Base-by-base conservation (phyloP, 2,329 filamentous ascomycete genomes). In the Nigrospora sphaerica region DNA sequence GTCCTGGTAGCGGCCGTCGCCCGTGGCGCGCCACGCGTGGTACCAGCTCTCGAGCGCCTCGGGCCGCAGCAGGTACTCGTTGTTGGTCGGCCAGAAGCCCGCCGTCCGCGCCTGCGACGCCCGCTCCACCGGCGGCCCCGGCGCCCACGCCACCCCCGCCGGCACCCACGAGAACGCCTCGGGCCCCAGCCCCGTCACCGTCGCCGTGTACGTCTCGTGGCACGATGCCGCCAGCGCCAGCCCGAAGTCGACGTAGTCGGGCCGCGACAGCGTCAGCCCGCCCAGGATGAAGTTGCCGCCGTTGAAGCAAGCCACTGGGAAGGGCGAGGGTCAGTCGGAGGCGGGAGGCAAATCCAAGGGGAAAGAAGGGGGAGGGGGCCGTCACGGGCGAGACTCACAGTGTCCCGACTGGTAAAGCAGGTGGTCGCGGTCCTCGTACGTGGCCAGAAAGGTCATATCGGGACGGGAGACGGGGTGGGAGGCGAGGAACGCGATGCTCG, bases 241-340 rank as follows among this genome's bases (percentile, higher is more conserved):
- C 12, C 89, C 90, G 53, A 88, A 89, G 41, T 88, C 69, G 44
- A 86, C 72, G 64, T 92, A 91, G 16, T 81, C 75, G 39, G 80
- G 70, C 42, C 78, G 68, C 40, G 75, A 66, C 35, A 95, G 77
- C 1, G 84, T 79, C 18, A 86, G 75, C 4, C 88, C 89, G 18
- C 85, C 89, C 16, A 95, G 78, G 56, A 95, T 83, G 67, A 95
- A 89, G 64, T 85, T 95, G 14, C 90, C 90, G 32, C 87, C 89
- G 47, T 86, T 80, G 59, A 95, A 95, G 64, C 88, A 93, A 33
- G 86, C 85, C 48, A 95, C 23, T 28, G 23, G 23, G 7, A 28
- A 28, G 23, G 23, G n/a, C n/a, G n/a, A 28, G 5, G 10, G 23
- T 28, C 23, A 28, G 23, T 28, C 23, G 2, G 23, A 6, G 2